These are phyloP conservation scores for Cichorium intybus DNA, from an alignment of 140 eudicot species.

Conservation along the genomic window DNA sequence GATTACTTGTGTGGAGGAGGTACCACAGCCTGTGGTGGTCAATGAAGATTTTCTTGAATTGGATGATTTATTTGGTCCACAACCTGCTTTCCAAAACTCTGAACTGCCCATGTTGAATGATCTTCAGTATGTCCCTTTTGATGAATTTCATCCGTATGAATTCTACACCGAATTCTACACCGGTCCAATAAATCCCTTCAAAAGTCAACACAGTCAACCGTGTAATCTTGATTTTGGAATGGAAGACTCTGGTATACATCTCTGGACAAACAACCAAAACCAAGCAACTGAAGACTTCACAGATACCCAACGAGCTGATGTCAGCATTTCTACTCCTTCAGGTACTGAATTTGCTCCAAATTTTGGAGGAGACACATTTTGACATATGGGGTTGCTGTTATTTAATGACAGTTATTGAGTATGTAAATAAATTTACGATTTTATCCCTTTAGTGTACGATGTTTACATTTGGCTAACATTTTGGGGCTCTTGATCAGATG, in stretches of 20 bases:
- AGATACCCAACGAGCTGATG: constrained; percentile 22
- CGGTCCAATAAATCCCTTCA: constrained; percentile 18
- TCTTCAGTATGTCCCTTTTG: constrained; percentile 35
- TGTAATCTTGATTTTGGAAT: constrained; percentile 19
- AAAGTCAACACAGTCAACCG: constrained; percentile 25
- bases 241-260: constrained; percentile 20
- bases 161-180: constrained; percentile 17
- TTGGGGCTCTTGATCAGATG: constrained; percentile 66
- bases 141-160: constrained; percentile 48
- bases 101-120: constrained; percentile 23
- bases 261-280: constrained; percentile 38
- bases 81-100: constrained; percentile 19
- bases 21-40: constrained; percentile 11
- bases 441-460: not conserved
- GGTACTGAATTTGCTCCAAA: constrained; percentile 40
- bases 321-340: constrained; percentile 28
- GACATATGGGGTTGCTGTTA: constrained; percentile 3
- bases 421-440: constrained; percentile 5
- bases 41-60: constrained; percentile 64
- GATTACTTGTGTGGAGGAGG: constrained; percentile 27
- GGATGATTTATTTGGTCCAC: constrained; percentile 51
- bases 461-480: constrained; percentile 16
- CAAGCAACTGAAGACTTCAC: constrained; percentile 2
- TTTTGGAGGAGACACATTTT: constrained; percentile 6
- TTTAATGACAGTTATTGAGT: not conserved